Evolutionary conservation across 2,329 filamentous ascomycete genomes (phyloP).

Genomic region (Fusarium sarcochroum): DNA sequence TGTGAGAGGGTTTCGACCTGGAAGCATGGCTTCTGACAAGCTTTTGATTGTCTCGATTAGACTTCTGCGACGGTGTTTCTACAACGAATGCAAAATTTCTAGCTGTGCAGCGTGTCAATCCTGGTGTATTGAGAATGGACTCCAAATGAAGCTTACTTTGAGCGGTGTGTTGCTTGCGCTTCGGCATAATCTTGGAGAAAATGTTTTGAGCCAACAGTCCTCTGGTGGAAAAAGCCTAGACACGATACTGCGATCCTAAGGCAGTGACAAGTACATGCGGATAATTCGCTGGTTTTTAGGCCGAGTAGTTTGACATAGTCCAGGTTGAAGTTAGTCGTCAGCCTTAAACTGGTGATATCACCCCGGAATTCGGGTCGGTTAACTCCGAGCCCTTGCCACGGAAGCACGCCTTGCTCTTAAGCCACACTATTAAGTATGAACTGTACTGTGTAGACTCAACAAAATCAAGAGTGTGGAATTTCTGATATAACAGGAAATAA

Average conservation of each 20-base stretch:
- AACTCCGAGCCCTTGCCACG: constrained; percentile 2
- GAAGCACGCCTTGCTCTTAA: no score
- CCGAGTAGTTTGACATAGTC: not conserved
- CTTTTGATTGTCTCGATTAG: not conserved
- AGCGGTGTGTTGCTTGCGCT: not conserved
- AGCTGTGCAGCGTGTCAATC: not conserved
- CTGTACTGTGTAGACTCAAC: no score
- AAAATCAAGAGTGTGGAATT: no score
- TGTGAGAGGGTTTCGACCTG: not conserved
- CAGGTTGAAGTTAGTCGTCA: not conserved
- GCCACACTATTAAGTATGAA: no score
- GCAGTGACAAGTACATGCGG: not conserved
- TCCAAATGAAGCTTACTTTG: not conserved
- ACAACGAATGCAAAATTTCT: constrained; percentile 25
- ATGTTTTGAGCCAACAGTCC: not conserved
- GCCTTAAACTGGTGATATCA: not conserved
- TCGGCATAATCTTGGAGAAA: not conserved
- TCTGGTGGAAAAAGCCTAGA: no score
- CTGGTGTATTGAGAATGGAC: fast-evolving
- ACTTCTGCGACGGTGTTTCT: not conserved
- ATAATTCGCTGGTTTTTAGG: not conserved
- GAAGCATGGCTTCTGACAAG: constrained; percentile 31
- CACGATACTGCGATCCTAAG: no score
- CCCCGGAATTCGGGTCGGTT: not conserved
- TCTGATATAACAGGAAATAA: no score